Evolutionary conservation across 805 yeast species (phyloP), one percentile per base, ranked within the genome.

Genomic region (Teunomyces tritomae): DNA sequence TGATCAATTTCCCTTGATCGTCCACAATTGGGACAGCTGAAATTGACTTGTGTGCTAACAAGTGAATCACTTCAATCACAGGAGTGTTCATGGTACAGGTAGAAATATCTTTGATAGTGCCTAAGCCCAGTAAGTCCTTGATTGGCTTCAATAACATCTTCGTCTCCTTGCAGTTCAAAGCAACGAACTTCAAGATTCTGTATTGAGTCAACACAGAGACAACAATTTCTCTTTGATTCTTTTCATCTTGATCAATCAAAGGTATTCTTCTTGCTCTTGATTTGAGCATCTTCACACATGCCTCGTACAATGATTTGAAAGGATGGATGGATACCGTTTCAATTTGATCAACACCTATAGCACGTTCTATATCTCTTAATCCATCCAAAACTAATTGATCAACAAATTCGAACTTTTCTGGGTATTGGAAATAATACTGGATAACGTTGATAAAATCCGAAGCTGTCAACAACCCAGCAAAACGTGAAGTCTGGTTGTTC

Each of bases 191-290:
- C 59, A 94, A 76, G 47, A 94, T 94, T 63, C 99, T 83, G 69
- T 94, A 94, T 72, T 94, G 99, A 1, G 99, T 94, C 61, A 94
- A 77, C 45, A 94, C 99, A 47, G 90, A 82, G 6, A 94, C 97
- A 13, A 94, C 97, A 59, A 94, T 90, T 65, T 94, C 98, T 59
- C 97, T 76, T 59, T 87, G 86, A 0, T 96, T 88, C 56, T 85
- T 89, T 59, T 89, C 96, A 65, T 94, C 97, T 63, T 86, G 86
- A 64, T 94, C 99, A 56, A 94, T 89, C 57, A 94, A 75, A 3
- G 99, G 98, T 49, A 94, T 88, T 68, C 99, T 82, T 64, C 97
- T 79, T 3, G 97, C 95, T 55, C 87, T 85, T 29, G 94, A 81
- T 51, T 85, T 85, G 52, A 89, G 76, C 96, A 94, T 92, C 70